Evolutionary conservation across 192 early-diverging fungal species (phyloP).

Genomic region (Backusella liffmaniae): DNA sequence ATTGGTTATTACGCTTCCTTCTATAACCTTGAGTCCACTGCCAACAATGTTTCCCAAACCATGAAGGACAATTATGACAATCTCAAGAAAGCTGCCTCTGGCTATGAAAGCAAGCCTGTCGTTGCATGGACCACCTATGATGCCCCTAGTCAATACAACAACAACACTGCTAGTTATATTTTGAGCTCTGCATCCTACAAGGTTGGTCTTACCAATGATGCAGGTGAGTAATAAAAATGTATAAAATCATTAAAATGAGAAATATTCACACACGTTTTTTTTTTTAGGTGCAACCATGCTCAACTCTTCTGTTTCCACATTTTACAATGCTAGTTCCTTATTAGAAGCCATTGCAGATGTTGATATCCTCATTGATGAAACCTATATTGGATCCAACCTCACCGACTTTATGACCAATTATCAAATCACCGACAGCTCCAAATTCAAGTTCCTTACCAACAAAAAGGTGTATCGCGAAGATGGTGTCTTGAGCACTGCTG

Average conservation of each 20-base stretch:
- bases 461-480: conserved; percentile 68
- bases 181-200: conserved; percentile 60
- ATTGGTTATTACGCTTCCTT: conserved; percentile 60
- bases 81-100: conserved; percentile 40
- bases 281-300: conserved; percentile 40
- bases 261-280: not conserved
- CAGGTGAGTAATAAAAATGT: conserved; percentile 41
- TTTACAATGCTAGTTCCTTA: conserved; percentile 45
- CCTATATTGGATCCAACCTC: conserved; percentile 47
- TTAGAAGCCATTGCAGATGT: conserved; percentile 51
- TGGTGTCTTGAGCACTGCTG: conserved; percentile 56
- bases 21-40: conserved; percentile 59
- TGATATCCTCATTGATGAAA: conserved; percentile 73
- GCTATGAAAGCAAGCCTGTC: conserved; percentile 36
- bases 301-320: conserved; percentile 39
- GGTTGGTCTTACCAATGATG: conserved; percentile 57
- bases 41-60: conserved; percentile 42
- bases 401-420: conserved; percentile 57
- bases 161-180: conserved; percentile 66
- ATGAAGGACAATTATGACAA: conserved; percentile 62
- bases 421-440: conserved; percentile 36
- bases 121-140: conserved; percentile 66
- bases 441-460: conserved; percentile 64
- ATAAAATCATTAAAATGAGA: not conserved
- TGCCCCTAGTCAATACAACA: conserved; percentile 60